A percentile compares a stretch with the other conserved stretches of the same genome.
Conservation (phyloP, 495 filamentous ascomycete genomes). For the Ramalina peruviana region DNA sequence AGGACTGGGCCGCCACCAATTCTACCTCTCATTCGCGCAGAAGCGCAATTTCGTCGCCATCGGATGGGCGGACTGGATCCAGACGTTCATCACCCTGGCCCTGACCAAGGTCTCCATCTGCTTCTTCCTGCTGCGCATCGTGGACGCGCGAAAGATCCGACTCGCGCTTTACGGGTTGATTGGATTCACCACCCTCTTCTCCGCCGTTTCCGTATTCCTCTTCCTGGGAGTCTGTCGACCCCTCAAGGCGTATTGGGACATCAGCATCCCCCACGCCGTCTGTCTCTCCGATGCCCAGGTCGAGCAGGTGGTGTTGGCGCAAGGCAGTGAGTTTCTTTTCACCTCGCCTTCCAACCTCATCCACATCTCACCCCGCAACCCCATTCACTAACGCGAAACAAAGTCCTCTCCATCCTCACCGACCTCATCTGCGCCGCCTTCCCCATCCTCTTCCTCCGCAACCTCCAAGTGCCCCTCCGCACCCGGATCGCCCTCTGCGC, state of each 20-base stretch:
- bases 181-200: constrained; percentile 3
- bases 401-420: constrained; percentile 11
- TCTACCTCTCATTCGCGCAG: constrained; percentile 8
- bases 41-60: constrained; percentile 1
- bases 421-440: constrained; percentile 25
- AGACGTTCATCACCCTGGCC: constrained; percentile 11
- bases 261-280: background rate
- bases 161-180: constrained; percentile 6
- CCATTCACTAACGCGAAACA: background rate
- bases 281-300: constrained; percentile 10
- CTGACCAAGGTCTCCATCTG: constrained; percentile 14
- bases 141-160: constrained; percentile 1
- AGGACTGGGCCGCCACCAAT: constrained; percentile 12
- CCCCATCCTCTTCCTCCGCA: constrained; percentile 22
- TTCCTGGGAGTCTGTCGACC: constrained; percentile 14
- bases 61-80: constrained; percentile 15
- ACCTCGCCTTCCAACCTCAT: no score
- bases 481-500: constrained; percentile 24
- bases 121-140: constrained; percentile 12
- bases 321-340: constrained; percentile 7
- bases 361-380: background rate
- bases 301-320: constrained; percentile 10
- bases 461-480: constrained; percentile 16
- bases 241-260: constrained; percentile 11
- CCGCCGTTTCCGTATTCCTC: constrained; percentile 4